Evolutionary conservation across 805 yeast species (phyloP), one percentile per base, ranked within the genome.

Genomic region (Huiozyma naganishii): DNA sequence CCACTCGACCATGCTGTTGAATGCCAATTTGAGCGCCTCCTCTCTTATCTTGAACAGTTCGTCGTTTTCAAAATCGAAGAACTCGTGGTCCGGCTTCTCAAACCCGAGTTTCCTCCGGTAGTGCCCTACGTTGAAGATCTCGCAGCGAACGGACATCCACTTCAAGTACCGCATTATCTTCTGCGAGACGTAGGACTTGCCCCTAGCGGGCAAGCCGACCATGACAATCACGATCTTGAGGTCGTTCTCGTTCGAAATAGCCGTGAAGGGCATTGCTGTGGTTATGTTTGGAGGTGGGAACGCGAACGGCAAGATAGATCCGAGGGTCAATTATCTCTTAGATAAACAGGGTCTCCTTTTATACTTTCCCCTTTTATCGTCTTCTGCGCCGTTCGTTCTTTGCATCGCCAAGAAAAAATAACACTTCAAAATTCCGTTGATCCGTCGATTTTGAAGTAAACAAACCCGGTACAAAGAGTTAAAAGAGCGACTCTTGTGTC

Each of bases 101-200:
- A 77, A 73, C 32, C 75, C 75, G 7, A 69, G 69, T 48, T 75
- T 68, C 39, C 96, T 76, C 49, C 97, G 74, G 61, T 86, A 89
- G 34, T 72, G 72, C 9, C 97, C 95, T 13, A 90, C 95, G 58
- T 87, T 88, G 67, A 92, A 92, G 45, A 88, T 82, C 58, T 80
- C 80, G 28, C 95, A 85, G 47, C 76, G 77, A 45, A 92, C 83
- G 2, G 95, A 83, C 35, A 90, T 72, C 98, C 98, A 92, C 32
- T 88, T 79, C 43, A 92, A 71, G 58, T 90, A 92, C 39, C 97
- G 74, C 30, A 90, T 95, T 43, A 92, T 83, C 61, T 90, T 92
- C 59, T 88, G 95, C 3, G 97, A 88, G 49, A 92, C 90, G 62
- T 88, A 80, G 3, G 95, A 83, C 63, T 92, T 92, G 3, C 98